A percentile compares a stretch with the other conserved stretches of the same genome.
These are phyloP conservation scores for Pisolithus sp. DNA, from an alignment of 768 basidiomycete species.

Conservation along the genomic window DNA sequence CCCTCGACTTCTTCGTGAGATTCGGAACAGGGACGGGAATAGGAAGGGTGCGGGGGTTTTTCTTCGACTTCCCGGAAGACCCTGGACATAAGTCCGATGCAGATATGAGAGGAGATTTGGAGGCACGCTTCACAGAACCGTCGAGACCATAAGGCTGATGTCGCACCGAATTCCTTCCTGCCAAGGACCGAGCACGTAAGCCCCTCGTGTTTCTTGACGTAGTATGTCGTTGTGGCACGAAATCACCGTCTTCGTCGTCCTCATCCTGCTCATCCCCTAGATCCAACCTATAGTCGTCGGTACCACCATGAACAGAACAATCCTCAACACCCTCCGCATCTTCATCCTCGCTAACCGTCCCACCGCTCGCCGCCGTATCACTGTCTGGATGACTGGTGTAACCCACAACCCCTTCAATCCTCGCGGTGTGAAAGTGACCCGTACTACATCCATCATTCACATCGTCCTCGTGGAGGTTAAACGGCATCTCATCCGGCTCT, in stretches of 20 bases:
- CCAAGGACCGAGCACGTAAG: slow-evolving; percentile 31
- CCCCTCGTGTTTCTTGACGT: slow-evolving; percentile 33
- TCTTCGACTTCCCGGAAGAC: slow-evolving; percentile 23
- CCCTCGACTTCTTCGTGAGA: slow-evolving; percentile 66
- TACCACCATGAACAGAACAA: slow-evolving; percentile 12
- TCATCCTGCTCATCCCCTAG: slow-evolving; percentile 16
- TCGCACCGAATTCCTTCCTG: slow-evolving; percentile 27
- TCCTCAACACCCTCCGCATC: slow-evolving; percentile 24
- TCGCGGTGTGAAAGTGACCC: slow-evolving; percentile 10
- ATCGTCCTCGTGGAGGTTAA: slow-evolving; percentile 17
- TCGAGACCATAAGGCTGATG: slow-evolving; percentile 27
- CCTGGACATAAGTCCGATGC: slow-evolving; percentile 22
- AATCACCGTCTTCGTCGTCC: slow-evolving; percentile 30
- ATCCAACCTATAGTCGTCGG: slow-evolving; percentile 26
- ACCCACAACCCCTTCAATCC: slow-evolving; percentile 13
- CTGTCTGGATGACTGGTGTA: slow-evolving; percentile 14
- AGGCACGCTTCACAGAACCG: slow-evolving; percentile 22
- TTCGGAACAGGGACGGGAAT: slow-evolving; percentile 61
- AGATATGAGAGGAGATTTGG: slow-evolving; percentile 27
- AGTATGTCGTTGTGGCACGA: slow-evolving; percentile 23
- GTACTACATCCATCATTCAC: slow-evolving; percentile 22
- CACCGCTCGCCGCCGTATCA: slow-evolving; percentile 11
- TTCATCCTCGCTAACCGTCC: slow-evolving; percentile 14
- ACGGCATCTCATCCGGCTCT: slow-evolving; percentile 24
- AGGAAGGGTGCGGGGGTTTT: slow-evolving; percentile 37